Percentiles rank a stretch among this genome's conserved stretches.
These are phyloP conservation scores for Globisporangium orthogonon DNA, from an alignment of 352 stramenopile species.

Conservation along the genomic window DNA sequence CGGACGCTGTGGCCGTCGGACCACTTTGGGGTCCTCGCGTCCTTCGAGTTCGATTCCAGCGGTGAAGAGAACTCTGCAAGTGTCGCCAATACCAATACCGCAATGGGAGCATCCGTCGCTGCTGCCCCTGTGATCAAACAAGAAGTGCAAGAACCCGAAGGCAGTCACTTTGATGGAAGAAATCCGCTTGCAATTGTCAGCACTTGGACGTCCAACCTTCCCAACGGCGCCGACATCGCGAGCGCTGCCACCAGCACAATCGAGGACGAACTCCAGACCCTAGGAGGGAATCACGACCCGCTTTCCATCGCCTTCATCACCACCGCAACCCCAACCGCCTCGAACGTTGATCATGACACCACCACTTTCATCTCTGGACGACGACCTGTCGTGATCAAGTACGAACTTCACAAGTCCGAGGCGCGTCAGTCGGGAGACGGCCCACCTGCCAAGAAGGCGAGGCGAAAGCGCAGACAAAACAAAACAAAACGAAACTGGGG, in stretches of 20 bases:
- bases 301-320: background rate
- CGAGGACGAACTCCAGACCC: background rate
- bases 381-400: background rate
- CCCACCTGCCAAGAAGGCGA: background rate
- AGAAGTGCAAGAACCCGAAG: background rate
- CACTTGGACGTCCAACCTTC: background rate
- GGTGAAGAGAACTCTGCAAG: background rate
- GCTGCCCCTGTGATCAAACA: background rate
- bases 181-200: background rate
- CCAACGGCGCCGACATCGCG: background rate
- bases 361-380: background rate
- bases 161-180: background rate
- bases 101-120: background rate
- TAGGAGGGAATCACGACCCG: background rate
- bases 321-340: too few relatives aligned
- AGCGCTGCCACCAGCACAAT: background rate
- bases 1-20: constrained; percentile 70
- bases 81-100: background rate
- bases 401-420: background rate
- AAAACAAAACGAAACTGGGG: background rate
- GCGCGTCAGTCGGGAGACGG: background rate
- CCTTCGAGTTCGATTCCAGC: constrained; percentile 28
- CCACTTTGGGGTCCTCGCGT: constrained; percentile 62
- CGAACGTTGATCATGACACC: background rate
- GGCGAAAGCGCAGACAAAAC: background rate